phyloP scores from a whole-genome alignment of 768 basidiomycete genomes.

The Macrocybe gigantea region DNA sequence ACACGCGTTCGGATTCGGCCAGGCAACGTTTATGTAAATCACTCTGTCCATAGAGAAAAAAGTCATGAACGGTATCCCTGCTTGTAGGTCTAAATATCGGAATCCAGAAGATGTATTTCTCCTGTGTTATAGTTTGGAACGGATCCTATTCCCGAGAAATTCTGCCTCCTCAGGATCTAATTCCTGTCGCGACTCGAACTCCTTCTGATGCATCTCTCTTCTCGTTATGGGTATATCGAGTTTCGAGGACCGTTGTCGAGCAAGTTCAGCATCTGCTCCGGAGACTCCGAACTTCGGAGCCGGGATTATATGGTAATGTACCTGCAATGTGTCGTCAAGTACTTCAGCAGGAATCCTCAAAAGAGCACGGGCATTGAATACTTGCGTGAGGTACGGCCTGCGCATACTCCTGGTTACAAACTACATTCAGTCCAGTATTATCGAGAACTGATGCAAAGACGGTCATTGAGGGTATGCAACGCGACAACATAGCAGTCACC shows the following conservation, averaged over 20 bases:
- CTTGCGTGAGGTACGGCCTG: constrained; percentile 75
- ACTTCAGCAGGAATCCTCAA: neutral
- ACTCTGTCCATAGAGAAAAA: too few species aligned
- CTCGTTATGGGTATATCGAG: constrained; percentile 25
- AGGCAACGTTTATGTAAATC: neutral
- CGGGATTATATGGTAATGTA: constrained; percentile 74
- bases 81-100: too few species aligned
- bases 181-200: constrained; percentile 51
- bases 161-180: constrained; percentile 56
- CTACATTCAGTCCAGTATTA: constrained; percentile 67
- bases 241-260: constrained; percentile 4
- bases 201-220: constrained; percentile 53
- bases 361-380: constrained; percentile 1
- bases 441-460: constrained; percentile 37
- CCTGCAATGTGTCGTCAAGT: constrained; percentile 29
- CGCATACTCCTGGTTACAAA: constrained; percentile 79
- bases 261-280: constrained; percentile 2
- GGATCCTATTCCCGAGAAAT: constrained; percentile 38
- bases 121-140: constrained; percentile 28
- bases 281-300: constrained; percentile 43
- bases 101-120: neutral
- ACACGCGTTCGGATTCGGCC: neutral
- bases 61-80: too few species aligned
- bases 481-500: constrained; percentile 30
- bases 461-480: neutral